Evolutionary conservation across 371 early-diverging fungal species (phyloP).

Genomic region (Mucor plumbeus): DNA sequence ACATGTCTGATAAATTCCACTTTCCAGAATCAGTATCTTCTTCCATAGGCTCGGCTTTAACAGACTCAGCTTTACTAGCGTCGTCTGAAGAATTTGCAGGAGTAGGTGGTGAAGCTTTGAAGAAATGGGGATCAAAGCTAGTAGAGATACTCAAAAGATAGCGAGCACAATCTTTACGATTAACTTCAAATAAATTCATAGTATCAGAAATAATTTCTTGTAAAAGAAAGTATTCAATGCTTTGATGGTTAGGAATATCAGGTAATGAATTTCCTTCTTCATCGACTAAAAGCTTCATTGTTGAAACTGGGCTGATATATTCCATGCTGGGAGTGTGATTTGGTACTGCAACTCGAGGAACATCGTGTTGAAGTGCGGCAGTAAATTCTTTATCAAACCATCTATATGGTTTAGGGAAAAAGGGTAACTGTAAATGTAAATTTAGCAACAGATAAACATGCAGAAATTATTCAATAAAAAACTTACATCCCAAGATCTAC

Average conservation of each 20-base stretch:
- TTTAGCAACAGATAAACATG: no score
- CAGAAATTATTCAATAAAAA: no score
- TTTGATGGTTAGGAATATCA: conserved; percentile 54
- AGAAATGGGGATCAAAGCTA: conserved; percentile 61
- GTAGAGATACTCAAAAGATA: conserved; percentile 67
- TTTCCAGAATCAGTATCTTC: conserved; percentile 21
- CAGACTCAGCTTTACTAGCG: conserved; percentile 5
- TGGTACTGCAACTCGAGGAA: conserved; percentile 59
- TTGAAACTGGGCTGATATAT: conserved; percentile 35
- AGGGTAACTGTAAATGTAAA: conserved; percentile 26
- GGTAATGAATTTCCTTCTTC: conserved; percentile 39
- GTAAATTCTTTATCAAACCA: conserved; percentile 62
- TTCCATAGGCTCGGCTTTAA: conserved; percentile 34
- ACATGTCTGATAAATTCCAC: conserved; percentile 46
- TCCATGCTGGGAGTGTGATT: conserved; percentile 28
- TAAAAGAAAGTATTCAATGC: conserved; percentile 76
- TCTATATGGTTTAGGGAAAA: conserved; percentile 63
- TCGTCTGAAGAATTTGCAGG: conserved; percentile 3
- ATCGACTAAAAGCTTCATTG: conserved; percentile 50
- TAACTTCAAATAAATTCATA: conserved; percentile 75
- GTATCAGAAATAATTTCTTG: conserved; percentile 83
- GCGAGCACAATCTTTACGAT: conserved; percentile 82
- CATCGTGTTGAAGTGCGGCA: conserved; percentile 67
- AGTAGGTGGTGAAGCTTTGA: conserved; percentile 48
- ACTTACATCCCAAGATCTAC: conserved; percentile 68